Base-by-base conservation (phyloP, 768 basidiomycete species). In the Collybiopsis luxurians region DNA sequence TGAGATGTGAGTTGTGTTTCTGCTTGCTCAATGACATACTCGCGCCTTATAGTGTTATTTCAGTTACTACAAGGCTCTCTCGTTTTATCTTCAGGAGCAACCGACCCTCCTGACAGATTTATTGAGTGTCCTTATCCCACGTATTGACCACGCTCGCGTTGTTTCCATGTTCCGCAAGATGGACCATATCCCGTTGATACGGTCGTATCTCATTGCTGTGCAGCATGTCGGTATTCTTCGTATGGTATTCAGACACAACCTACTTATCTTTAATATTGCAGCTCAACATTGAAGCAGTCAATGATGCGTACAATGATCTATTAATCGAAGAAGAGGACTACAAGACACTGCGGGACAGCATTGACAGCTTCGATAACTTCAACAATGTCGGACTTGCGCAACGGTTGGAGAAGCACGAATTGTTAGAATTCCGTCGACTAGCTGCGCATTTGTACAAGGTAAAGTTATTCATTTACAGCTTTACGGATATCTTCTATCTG, bases 321-420 rank as follows among this genome's bases (percentile, higher is more conserved):
- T 80, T 98, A 42, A 98, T 99, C 58, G 97, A 99, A 71, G 97
- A 99, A 71, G 97, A 99, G 73, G 96, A 99, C 69, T 93, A 95
- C 79, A 94, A 96, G 72, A 98, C 96, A 0, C 83, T 99, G 7
- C 90, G 96, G 9, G 97, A 97, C 71, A 95, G 93, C 10, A 95
- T 98, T 52, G 96, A 98, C 74, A 95, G 95, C 70, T 95, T 97
- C 67, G 95, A 98, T 73, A 98, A 97, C 73, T 99, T 97, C 77
- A 92, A 98, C 73, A 93, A 91, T 63, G 85, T 93, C 58, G 80
- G 76, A 28, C 85, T 99, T 30, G 95, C 96, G 1, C 82, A 83
- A 64, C 84, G 90, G 49, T 73, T 99, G 55, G 93, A 97, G 73
- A 84, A 82, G 62, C 96, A 98, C 66, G 90, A 90, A 54, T 81